Evolutionary conservation across 192 early-diverging fungal genomes (phyloP), one percentile per base, ranked within the genome.

Genomic region (Chytriomyces sp.): DNA sequence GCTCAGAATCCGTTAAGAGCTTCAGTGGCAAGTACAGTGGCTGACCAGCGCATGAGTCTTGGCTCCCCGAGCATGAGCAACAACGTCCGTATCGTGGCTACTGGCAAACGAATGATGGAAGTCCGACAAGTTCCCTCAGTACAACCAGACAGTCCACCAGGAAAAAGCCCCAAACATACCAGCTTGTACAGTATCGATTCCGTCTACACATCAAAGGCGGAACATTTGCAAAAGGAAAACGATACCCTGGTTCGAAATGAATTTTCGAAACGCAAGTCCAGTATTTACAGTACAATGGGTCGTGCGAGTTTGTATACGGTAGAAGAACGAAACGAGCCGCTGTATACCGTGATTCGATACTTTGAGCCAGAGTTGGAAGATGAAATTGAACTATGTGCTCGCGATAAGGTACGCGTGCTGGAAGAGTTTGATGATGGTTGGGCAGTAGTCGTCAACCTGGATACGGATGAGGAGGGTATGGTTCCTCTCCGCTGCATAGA

Each of bases 341-440:
- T 46, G 57, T 26, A 9, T 16, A 45, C 46, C 11, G 67, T 69
- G 67, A 20, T 10, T 11, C 69, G 59, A 16, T 9, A 35, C 11
- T 76, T 48, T 50, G 53, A 10, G 18, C 75, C 75, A 1, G 45
- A 90, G 64, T 86, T 91, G 63, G 83, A 85, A 9, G 94, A 95
- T 83, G 94, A 96, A 84, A 83, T 96, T 67, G 87, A 86, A 64
- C 81, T 96, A 28, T 80, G 84, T 24, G 72, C 81, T 9, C 91
- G 91, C 64, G 94, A 96, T 77, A 85, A 90, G 67, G 88, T 96
- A 5, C 88, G 87, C 46, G 68, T 95, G 18, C 84, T 88, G 28
- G 84, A 88, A 77, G 87, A 86, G 35, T 96, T 92, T 85, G 93
- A 94, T 75, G 94, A 96, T 77, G 94, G 94, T 9, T 96, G 94